Conservation (phyloP, 805 yeast species). For the Candida orba region DNA sequence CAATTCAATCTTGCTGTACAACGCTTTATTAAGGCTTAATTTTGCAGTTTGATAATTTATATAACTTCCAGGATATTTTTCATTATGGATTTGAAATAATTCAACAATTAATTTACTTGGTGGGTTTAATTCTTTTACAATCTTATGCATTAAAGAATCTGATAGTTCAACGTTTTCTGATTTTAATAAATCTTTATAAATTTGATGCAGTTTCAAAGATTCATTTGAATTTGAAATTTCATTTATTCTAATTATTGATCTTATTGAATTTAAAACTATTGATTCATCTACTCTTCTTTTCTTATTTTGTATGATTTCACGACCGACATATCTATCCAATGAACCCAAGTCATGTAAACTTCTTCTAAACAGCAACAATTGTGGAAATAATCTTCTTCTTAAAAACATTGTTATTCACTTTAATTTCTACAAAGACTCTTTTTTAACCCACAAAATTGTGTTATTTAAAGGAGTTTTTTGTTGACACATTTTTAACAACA, state of each 20-base stretch:
- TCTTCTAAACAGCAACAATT: too few relatives aligned
- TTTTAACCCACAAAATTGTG: not conserved
- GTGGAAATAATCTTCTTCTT: too few relatives aligned
- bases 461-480: not conserved
- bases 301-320: too few relatives aligned
- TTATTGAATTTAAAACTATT: not conserved
- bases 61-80: conserved; percentile 1
- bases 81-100: conserved; percentile 5
- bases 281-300: not conserved
- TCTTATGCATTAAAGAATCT: too few relatives aligned
- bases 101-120: not conserved
- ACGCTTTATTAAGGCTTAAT: conserved; percentile 56
- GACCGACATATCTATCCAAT: not conserved
- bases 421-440: too few relatives aligned
- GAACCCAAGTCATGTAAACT: not conserved
- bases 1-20: conserved; percentile 52
- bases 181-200: not conserved
- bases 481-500: not conserved
- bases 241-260: not conserved
- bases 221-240: not conserved
- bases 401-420: not conserved
- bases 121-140: too few relatives aligned
- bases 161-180: too few relatives aligned
- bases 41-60: conserved; percentile 38
- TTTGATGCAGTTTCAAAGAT: not conserved